Evolutionary conservation across 805 yeast species (phyloP).

Genomic region (Kockiozyma suomiensis): DNA sequence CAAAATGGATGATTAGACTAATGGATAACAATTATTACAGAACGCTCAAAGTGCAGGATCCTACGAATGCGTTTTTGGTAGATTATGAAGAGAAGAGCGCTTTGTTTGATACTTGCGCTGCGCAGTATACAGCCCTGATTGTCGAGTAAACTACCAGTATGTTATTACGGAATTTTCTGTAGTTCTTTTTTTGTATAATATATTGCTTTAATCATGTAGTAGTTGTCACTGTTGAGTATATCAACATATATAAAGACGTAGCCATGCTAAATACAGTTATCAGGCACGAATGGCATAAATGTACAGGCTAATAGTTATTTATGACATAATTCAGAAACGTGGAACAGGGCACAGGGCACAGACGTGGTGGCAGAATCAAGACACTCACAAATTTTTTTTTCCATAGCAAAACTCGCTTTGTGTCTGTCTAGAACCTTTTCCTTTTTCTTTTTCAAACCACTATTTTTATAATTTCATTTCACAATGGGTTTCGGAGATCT

Average conservation of each 20-base stretch:
- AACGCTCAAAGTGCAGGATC: constrained; percentile 52
- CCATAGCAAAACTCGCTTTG: not conserved
- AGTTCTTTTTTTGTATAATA: not conserved
- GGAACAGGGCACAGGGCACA: too few species aligned
- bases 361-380: not conserved
- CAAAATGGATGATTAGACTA: constrained; percentile 23
- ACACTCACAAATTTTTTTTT: constrained; percentile 4
- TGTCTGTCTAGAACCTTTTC: not conserved
- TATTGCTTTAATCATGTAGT: too few species aligned
- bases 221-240: too few species aligned
- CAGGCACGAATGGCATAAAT: too few species aligned
- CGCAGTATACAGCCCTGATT: constrained; percentile 50
- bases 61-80: constrained; percentile 58
- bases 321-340: too few species aligned
- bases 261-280: too few species aligned
- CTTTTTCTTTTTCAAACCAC: not conserved
- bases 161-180: not conserved
- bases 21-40: constrained; percentile 43
- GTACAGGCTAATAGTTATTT: too few species aligned
- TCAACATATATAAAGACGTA: too few species aligned
- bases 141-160: constrained; percentile 15
- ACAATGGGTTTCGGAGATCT: constrained; percentile 51
- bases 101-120: constrained; percentile 69
- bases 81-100: constrained; percentile 64
- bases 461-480: not conserved